Evolutionary conservation across 2,329 filamentous ascomycete species (phyloP), one percentile per base, ranked within the genome.

Genomic region (Ophiostoma australiae): DNA sequence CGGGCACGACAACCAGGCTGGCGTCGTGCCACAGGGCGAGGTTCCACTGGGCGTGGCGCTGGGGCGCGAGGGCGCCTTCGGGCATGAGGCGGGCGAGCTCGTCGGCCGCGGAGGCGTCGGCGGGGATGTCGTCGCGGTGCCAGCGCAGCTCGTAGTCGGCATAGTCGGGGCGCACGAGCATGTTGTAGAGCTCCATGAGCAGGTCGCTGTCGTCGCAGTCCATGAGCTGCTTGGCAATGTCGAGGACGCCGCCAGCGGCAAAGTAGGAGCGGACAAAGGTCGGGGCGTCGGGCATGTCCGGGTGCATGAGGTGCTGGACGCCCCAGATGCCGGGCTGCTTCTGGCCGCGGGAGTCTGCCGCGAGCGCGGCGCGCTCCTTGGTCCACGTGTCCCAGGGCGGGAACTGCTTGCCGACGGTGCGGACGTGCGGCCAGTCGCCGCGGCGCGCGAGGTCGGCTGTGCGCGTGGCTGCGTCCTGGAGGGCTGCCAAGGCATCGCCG

Each of bases 391-490:
- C 82, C 93, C 93, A 97, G 0, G 93, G 93, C 0, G 93, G 93
- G 81, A 97, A 97, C 80, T 97, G 93, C 80, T 96, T 96, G 70
- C 91, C 91, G 2, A 95, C 86, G 0, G 91, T 94, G 74, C 93
- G 90, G 76, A 96, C 89, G 80, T 91, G 86, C 3, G 91, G 91
- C 93, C 93, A 97, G 73, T 84, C 77, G 52, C 92, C 92, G n/a
- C 82, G 75, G 73, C 91, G 88, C 61, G 91, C 90, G 61, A 87
- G 81, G 2, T 81, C 77, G 27, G 88, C 87, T n/a, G 86, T 85
- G 71, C 84, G 79, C 44, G 81, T 77, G 69, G 88, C 86, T 61
- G 89, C 89, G 70, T 78, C 77, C 75, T 89, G 90, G 73, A 94
- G 87, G 27, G 80, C 76, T 33, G 81, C 73, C 65, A 95, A 82